Percentiles rank a stretch among this genome's conserved stretches.
Conservation (phyloP, 768 basidiomycete species). For the Suillus paluster region DNA sequence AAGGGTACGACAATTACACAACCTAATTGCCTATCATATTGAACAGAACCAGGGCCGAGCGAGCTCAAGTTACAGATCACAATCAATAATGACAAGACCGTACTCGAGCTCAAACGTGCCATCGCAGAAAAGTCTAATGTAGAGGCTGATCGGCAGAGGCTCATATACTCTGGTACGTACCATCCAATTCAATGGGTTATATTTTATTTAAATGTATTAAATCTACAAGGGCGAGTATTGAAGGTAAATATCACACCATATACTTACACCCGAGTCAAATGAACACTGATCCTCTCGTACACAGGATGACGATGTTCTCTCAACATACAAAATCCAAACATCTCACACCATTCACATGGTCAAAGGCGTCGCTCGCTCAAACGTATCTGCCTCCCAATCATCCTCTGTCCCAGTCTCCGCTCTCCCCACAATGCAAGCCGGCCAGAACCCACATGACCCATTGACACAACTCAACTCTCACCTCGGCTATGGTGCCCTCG, state of each 20-base stretch:
- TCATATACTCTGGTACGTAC: constrained; percentile 93
- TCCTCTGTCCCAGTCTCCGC: constrained; percentile 53
- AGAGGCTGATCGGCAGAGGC: constrained; percentile 81
- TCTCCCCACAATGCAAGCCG: constrained; percentile 87
- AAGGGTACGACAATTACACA: constrained; percentile 51
- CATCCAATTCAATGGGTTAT: too few species aligned
- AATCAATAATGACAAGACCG: constrained; percentile 82
- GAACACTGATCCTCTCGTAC: constrained; percentile 11
- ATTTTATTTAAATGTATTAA: too few species aligned
- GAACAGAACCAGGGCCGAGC: constrained; percentile 63
- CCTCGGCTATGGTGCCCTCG: constrained; percentile 78
- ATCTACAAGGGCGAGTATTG: constrained; percentile 63
- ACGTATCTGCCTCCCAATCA: constrained; percentile 41
- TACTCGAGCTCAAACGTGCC: constrained; percentile 87
- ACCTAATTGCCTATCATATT: neutral
- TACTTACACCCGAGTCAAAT: constrained; percentile 3
- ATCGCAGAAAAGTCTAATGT: constrained; percentile 89
- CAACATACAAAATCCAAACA: constrained; percentile 89
- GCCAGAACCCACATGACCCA: constrained; percentile 87
- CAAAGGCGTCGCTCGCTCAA: constrained; percentile 69
- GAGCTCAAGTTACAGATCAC: constrained; percentile 92
- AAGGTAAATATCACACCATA: constrained; percentile 58
- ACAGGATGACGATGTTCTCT: constrained; percentile 82
- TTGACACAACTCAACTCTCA: constrained; percentile 83
- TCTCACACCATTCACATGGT: constrained; percentile 94